Percentiles rank a stretch among this genome's conserved stretches.
phyloP scores from a whole-genome alignment of 345 rosid genomes.

The Dipteronia dyeriana region DNA sequence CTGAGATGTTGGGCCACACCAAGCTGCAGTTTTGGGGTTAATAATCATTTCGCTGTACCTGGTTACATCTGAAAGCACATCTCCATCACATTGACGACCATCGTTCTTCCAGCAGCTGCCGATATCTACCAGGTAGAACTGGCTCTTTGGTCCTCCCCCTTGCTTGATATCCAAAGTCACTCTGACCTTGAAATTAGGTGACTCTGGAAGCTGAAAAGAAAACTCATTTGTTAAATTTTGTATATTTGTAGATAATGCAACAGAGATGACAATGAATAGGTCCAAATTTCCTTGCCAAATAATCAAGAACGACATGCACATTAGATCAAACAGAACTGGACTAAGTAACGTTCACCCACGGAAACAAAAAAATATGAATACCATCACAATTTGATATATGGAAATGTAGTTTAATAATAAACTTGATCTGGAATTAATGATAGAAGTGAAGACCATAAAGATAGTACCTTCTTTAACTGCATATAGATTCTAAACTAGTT shows the following conservation, averaged over 20 bases:
- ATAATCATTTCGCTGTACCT: slow-evolving; percentile 78
- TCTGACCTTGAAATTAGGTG: slow-evolving; percentile 70
- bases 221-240: neutral
- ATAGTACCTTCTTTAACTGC: neutral
- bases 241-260: neutral
- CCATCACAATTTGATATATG: neutral
- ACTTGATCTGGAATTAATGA: neutral
- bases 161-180: slow-evolving; percentile 54
- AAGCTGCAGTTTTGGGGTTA: slow-evolving; percentile 47
- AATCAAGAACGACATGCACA: too few species aligned
- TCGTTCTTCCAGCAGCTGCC: slow-evolving; percentile 91
- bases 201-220: slow-evolving; percentile 65
- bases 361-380: neutral
- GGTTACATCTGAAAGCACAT: slow-evolving; percentile 69
- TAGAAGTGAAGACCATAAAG: neutral
- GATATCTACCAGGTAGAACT: slow-evolving; percentile 74
- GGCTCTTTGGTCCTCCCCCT: slow-evolving; percentile 81
- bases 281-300: neutral
- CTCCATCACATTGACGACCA: slow-evolving; percentile 69
- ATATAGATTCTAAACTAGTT: neutral
- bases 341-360: neutral
- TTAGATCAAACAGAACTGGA: neutral
- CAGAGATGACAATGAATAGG: neutral
- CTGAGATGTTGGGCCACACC: slow-evolving; percentile 49
- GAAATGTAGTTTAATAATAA: neutral